These are phyloP conservation scores for Mucor saturninus DNA, from an alignment of 371 early-diverging fungal species.

Conservation along the genomic window DNA sequence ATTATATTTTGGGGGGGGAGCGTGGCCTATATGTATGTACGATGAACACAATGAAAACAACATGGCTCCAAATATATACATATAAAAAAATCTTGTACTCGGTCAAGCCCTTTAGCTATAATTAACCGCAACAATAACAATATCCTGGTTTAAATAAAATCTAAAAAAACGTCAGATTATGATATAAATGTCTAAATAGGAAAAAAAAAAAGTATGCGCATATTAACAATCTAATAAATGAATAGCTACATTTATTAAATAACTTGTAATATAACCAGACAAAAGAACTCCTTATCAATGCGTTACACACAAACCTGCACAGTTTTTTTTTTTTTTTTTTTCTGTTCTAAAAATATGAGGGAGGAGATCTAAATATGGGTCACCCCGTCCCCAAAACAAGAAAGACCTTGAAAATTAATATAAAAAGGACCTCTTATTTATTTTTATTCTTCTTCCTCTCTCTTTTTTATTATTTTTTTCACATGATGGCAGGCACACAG, in stretches of 20 bases:
- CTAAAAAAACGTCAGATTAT: no score
- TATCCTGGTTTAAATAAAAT: no score
- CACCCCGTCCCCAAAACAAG: conserved; percentile 5
- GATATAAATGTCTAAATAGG: conserved; percentile 1
- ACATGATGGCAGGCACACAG: conserved; percentile 11
- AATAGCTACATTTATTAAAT: conserved; percentile 1
- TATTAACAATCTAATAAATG: not conserved
- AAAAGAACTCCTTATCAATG: not conserved
- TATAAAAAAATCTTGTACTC: no score
- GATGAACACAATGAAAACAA: no score
- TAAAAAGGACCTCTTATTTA: conserved; percentile 2
- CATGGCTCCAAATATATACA: no score
- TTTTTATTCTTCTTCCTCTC: not conserved
- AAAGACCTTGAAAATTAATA: conserved; percentile 15
- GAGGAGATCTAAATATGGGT: conserved; percentile 21
- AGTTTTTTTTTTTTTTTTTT: not conserved
- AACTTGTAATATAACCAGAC: not conserved
- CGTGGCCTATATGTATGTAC: no score
- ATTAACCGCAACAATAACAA: no score
- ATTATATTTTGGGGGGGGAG: no score
- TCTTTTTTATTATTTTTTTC: conserved; percentile 4
- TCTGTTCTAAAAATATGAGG: conserved; percentile 24
- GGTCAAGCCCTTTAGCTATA: no score
- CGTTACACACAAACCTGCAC: not conserved
- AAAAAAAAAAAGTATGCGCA: conserved; percentile 5